Conservation (phyloP, 805 yeast genomes). For the Sugiyamaella boreocaroliniensis region DNA sequence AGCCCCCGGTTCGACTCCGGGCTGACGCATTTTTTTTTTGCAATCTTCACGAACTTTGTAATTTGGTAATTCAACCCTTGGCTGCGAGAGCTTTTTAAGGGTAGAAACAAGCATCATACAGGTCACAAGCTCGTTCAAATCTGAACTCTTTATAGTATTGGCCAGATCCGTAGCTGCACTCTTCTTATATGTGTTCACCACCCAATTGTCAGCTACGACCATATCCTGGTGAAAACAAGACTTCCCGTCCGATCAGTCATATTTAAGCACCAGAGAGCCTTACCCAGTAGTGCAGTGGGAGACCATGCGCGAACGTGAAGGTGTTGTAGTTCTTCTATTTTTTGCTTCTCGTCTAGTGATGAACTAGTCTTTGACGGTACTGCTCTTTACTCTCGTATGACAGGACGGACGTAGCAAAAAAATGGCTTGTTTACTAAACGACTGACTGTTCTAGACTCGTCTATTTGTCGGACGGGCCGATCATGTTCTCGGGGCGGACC, state of each 20-base stretch:
- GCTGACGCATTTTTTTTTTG: slow-evolving; percentile 41
- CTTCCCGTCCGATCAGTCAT: not conserved
- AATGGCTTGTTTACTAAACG: no score
- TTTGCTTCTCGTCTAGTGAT: not conserved
- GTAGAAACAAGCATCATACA: no score
- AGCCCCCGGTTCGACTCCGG: slow-evolving; percentile 58
- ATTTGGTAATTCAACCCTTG: no score
- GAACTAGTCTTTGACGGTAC: not conserved
- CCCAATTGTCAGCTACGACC: not conserved
- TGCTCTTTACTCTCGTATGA: no score
- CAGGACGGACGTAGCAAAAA: no score
- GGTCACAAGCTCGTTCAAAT: no score
- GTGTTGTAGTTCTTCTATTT: not conserved
- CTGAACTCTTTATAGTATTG: no score
- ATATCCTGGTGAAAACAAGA: not conserved
- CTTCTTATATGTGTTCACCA: no score
- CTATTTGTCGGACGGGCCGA: slow-evolving; percentile 62
- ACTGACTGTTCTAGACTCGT: not conserved
- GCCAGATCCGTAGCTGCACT: no score
- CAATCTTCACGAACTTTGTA: not conserved
- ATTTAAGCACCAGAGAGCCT: not conserved
- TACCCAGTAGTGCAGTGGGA: not conserved
- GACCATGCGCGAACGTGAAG: not conserved
- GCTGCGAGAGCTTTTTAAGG: no score
- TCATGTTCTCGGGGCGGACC: slow-evolving; percentile 98